phyloP scores from a whole-genome alignment of 345 rosid genomes.

The Angophora floribunda region DNA sequence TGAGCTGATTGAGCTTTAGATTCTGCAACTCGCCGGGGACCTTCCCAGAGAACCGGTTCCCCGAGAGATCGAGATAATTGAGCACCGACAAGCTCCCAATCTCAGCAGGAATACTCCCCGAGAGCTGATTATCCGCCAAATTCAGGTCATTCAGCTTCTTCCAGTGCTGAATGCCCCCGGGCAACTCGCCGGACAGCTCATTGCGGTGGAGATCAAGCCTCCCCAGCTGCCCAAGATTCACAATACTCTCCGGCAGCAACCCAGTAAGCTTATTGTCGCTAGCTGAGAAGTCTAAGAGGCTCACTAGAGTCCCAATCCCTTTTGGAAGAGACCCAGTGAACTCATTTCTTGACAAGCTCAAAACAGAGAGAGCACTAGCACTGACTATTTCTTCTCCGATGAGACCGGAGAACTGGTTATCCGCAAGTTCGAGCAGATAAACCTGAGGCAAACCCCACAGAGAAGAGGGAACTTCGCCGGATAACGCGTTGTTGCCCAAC shows the following conservation, averaged over 20 bases:
- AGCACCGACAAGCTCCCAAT: slow-evolving; percentile 66
- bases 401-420: slow-evolving; percentile 60
- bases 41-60: slow-evolving; percentile 49
- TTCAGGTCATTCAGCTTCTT: slow-evolving; percentile 81
- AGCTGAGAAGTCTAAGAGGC: slow-evolving; percentile 45
- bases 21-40: slow-evolving; percentile 67
- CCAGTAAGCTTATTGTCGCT: slow-evolving; percentile 59
- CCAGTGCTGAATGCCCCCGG: slow-evolving; percentile 46
- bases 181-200: slow-evolving; percentile 59
- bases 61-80: slow-evolving; percentile 87
- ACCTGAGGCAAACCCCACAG: slow-evolving; percentile 93
- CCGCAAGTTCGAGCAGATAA: slow-evolving; percentile 52
- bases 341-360: slow-evolving; percentile 50
- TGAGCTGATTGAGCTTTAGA: slow-evolving; percentile 85
- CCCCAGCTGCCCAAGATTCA: slow-evolving; percentile 45
- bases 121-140: slow-evolving; percentile 48
- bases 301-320: slow-evolving; percentile 58
- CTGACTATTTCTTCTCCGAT: slow-evolving; percentile 46
- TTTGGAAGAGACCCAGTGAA: slow-evolving; percentile 69
- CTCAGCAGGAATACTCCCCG: slow-evolving; percentile 58
- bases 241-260: slow-evolving; percentile 52
- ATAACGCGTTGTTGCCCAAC: slow-evolving; percentile 52
- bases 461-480: slow-evolving; percentile 65
- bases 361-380: slow-evolving; percentile 56
- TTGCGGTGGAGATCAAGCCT: slow-evolving; percentile 74